phyloP scores from a whole-genome alignment of 176 grass and related monocot genomes.

The Avena atlantica region DNA sequence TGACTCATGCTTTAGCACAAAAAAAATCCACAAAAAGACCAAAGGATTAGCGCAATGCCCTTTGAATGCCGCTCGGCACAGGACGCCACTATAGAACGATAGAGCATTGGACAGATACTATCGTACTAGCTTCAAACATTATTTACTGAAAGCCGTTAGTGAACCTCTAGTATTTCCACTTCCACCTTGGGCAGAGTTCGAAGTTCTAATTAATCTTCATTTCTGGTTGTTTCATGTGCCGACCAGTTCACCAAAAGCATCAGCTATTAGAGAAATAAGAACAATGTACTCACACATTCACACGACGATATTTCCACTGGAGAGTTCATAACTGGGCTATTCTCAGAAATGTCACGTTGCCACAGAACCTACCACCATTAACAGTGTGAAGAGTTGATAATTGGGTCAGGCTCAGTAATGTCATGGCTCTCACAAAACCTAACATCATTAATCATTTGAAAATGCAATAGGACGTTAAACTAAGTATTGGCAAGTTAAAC shows the following conservation, averaged over 20 bases:
- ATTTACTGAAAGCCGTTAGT: not conserved
- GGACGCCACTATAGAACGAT: not conserved
- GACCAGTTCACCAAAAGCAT: constrained; percentile 25
- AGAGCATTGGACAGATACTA: not conserved
- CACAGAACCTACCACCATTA: constrained; percentile 16
- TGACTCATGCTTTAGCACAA: not conserved
- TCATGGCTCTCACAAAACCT: not conserved
- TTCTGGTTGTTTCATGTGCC: not conserved
- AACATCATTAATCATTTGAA: not conserved
- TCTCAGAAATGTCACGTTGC: not conserved
- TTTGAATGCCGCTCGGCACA: not conserved
- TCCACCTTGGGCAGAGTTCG: not conserved
- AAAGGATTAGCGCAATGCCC: not conserved
- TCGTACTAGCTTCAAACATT: not conserved
- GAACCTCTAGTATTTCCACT: not conserved
- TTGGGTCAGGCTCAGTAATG: constrained; percentile 1
- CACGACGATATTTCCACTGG: not conserved
- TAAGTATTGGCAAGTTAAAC: constrained; percentile 15
- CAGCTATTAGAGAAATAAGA: not conserved
- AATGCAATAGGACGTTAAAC: not conserved
- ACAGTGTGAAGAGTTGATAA: not conserved
- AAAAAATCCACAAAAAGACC: not conserved
- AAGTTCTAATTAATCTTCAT: not conserved
- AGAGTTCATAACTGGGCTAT: not conserved
- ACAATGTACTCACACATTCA: constrained; percentile 1